Conservation (phyloP, 2,329 filamentous ascomycete species). For the Didymella keratinophila region DNA sequence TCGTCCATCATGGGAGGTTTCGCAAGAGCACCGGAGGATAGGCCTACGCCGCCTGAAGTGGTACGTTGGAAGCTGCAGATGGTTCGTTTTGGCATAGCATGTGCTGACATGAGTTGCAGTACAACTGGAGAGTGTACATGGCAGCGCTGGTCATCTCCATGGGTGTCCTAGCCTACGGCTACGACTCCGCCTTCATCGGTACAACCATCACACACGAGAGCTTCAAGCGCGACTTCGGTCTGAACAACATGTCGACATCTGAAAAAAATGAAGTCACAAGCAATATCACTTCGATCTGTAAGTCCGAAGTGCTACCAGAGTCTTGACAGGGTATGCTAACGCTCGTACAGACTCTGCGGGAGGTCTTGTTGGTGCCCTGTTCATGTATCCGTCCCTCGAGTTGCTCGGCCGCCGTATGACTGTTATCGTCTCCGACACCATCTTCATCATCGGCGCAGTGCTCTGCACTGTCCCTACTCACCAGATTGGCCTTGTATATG, state of each 20-base stretch:
- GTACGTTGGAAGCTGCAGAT: constrained; percentile 39
- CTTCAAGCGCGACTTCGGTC: constrained; percentile 73
- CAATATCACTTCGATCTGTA: constrained; percentile 59
- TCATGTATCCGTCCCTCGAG: constrained; percentile 56
- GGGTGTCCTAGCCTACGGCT: constrained; percentile 66
- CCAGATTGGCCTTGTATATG: constrained; percentile 51
- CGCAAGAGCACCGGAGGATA: constrained; percentile 61
- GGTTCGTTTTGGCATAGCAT: constrained; percentile 49
- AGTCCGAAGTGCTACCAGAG: not conserved
- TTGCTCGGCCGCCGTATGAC: constrained; percentile 61
- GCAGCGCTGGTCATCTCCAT: constrained; percentile 63
- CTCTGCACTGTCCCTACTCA: constrained; percentile 46
- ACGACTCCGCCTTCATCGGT: constrained; percentile 78
- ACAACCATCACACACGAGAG: constrained; percentile 75
- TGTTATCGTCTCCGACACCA: constrained; percentile 56
- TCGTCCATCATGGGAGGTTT: constrained; percentile 47
- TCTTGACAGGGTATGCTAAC: constrained; percentile 1
- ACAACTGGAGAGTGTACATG: constrained; percentile 67
- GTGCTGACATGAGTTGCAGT: constrained; percentile 33
- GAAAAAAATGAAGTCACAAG: constrained; percentile 56
- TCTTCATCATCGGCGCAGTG: constrained; percentile 55
- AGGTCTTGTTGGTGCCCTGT: constrained; percentile 62
- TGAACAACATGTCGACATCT: constrained; percentile 57
- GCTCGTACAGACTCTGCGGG: constrained; percentile 53
- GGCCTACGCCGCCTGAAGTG: constrained; percentile 64